Evolutionary conservation across 768 basidiomycete species (phyloP), one percentile per base, ranked within the genome.

Genomic region (Glaciozyma antarctica): DNA sequence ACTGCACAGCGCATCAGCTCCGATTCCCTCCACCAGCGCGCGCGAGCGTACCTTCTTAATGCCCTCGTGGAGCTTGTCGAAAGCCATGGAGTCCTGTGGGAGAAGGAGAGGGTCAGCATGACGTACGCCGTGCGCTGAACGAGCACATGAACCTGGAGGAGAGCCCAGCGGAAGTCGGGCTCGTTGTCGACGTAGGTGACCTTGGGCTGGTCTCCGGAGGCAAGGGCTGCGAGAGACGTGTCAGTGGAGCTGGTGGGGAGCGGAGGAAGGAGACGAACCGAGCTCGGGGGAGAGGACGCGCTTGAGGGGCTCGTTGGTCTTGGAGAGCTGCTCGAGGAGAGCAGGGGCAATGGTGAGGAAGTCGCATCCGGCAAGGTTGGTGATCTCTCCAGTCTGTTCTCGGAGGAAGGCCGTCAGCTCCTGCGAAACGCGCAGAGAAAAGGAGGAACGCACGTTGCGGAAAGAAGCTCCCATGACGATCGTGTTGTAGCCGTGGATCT

Each of bases 391-490:
- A 63, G 78, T 78, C 90, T 92, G 61, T 30, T 12, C n/a, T n/a
- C 21, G 28, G 47, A 22, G 2, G 21, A 30, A 45, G 17, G 6
- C 53, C 28, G 2, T 32, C 32, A 30, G 53, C 53, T 54, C 15
- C 17, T 54, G 28, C 38, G 38, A 9, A 32, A 41, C n/a, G 22
- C 12, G 32, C 4, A 21, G 22, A 24, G 55, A 17, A 16, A 53
- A 57, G 38, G 30, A 22, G 22, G 5, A 28, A 80, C 87, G 64
- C 72, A 92, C 86, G 82, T 97, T 98, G 77, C 95, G 88, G 92
- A 99, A 97, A 41, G 91, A 94, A 65, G 95, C 95, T 76, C 94
- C 95, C 95, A 98, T 97, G 78, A 98, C 94, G 64, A 99, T 97
- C 73, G 95, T 99, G 75, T 92, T 90, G 84, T 99, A 98, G 66